Conservation (phyloP, 768 basidiomycete species). For the Ramaria sp. region DNA sequence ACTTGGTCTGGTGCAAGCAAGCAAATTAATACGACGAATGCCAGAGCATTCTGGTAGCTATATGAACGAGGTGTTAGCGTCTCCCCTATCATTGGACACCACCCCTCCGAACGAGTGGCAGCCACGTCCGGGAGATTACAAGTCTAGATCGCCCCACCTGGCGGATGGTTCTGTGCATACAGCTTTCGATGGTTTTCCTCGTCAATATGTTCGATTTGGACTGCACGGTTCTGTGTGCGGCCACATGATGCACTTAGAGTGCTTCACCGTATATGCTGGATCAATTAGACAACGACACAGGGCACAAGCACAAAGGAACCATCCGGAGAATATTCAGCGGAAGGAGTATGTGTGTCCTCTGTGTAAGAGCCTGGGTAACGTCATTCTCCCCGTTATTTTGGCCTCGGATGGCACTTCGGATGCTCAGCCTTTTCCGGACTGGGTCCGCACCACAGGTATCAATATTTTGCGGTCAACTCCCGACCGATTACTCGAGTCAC, state of each 20-base stretch:
- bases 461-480: slow-evolving; percentile 79
- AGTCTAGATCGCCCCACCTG: not conserved
- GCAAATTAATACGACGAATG: slow-evolving; percentile 69
- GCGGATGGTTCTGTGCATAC: not conserved
- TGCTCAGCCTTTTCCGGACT: slow-evolving; percentile 65
- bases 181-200: slow-evolving; percentile 64
- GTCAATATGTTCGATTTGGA: slow-evolving; percentile 70
- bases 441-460: slow-evolving; percentile 84
- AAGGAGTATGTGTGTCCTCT: slow-evolving; percentile 95
- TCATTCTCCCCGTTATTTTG: slow-evolving; percentile 72
- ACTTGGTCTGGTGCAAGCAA: slow-evolving; percentile 81
- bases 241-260: slow-evolving; percentile 95
- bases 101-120: slow-evolving; percentile 17
- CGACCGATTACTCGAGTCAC: slow-evolving; percentile 55
- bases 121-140: slow-evolving; percentile 22
- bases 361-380: slow-evolving; percentile 93
- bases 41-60: slow-evolving; percentile 47
- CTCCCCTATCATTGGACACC: slow-evolving; percentile 56
- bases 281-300: slow-evolving; percentile 85
- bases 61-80: slow-evolving; percentile 63
- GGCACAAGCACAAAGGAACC: slow-evolving; percentile 81
- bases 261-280: slow-evolving; percentile 81
- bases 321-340: slow-evolving; percentile 88
- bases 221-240: slow-evolving; percentile 83
- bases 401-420: slow-evolving; percentile 29